phyloP scores from a whole-genome alignment of 768 basidiomycete species.

The Asterophora lycoperdoides region DNA sequence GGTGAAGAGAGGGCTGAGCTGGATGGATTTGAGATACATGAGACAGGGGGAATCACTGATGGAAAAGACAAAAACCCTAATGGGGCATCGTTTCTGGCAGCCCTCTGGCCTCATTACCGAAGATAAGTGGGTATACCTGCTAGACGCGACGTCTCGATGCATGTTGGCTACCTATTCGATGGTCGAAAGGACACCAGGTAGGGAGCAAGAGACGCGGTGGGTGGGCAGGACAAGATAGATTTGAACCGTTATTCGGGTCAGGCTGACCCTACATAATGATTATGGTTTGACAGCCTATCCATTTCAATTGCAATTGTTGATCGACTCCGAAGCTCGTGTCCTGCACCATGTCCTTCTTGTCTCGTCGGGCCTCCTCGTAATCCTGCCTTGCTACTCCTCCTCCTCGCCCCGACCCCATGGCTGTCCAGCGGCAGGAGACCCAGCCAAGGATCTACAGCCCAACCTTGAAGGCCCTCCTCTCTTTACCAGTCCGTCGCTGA shows the following conservation, averaged over 20 bases:
- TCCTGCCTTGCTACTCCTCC: slow-evolving; percentile 2
- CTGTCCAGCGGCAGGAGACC: slow-evolving; percentile 16
- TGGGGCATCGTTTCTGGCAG: too few relatives aligned
- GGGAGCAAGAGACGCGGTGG: too few relatives aligned
- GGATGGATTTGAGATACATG: too few relatives aligned
- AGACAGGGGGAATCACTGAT: too few relatives aligned
- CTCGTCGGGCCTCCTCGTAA: not conserved
- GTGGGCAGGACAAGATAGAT: not conserved
- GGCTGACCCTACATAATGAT: slow-evolving; percentile 5
- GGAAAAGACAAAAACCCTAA: too few relatives aligned
- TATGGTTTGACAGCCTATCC: slow-evolving; percentile 13
- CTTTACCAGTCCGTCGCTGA: slow-evolving; percentile 38
- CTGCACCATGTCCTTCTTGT: not conserved
- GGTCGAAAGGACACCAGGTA: too few relatives aligned
- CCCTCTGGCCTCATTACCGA: too few relatives aligned
- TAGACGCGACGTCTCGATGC: too few relatives aligned
- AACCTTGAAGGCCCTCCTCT: slow-evolving; percentile 29
- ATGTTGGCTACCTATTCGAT: too few relatives aligned
- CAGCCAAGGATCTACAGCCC: slow-evolving; percentile 26
- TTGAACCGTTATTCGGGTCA: slow-evolving; percentile 8
- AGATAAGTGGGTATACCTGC: too few relatives aligned
- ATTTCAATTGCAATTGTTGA: slow-evolving; percentile 13
- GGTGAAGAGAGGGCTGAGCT: too few relatives aligned
- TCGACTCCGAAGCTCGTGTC: slow-evolving; percentile 13
- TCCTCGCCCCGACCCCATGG: slow-evolving; percentile 11